Evolutionary conservation across 768 basidiomycete species (phyloP), one percentile per base, ranked within the genome.

Genomic region (Myochromella boudieri): DNA sequence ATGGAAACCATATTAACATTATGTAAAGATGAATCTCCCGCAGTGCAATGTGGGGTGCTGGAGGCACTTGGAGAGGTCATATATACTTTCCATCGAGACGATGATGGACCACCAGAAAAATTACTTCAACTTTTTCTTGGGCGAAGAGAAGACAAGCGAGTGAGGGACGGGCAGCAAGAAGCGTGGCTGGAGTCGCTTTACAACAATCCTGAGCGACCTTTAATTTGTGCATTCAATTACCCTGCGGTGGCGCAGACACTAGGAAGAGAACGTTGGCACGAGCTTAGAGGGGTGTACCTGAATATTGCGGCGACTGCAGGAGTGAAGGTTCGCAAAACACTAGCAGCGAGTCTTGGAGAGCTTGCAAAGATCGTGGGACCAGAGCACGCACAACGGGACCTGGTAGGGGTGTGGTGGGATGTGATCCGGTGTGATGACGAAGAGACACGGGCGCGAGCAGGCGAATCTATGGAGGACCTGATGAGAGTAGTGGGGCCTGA

Each of bases 41-140:
- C 78, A 14, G 92, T 97, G 20, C 85, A 91, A 17, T 78, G 79
- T 12, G 90, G 88, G 3, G 82, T 87, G 2, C 75, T 95, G 25
- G 94, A 97, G 60, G 78, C 90, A 17, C 76, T 97, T 4, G 95
- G 94, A 2, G 94, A 97, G 65, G 83, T 95, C 27, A 76, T 97
- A 46, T 82, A 88, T 61, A 81, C 89, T 10, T 97, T 97, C 64
- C 75, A 79, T 46, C 69, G 77, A 27, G 75, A 81, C 42, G 76
- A 77, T 3, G 58, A 53, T 17, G 87, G 86, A 0, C 88, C 89
- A 8, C 95, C 95, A 3, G 60, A 72, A 18, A 80, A 89, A 59
- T 75, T 97, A 2, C 58, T 97, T 6, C 71, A 77, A 15, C 73
- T 94, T 39, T 97, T 93, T 66, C 70, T 94, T 28, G 91, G 88